phyloP scores from a whole-genome alignment of 73 alveolate genomes.

The Blepharisma stoltei region DNA sequence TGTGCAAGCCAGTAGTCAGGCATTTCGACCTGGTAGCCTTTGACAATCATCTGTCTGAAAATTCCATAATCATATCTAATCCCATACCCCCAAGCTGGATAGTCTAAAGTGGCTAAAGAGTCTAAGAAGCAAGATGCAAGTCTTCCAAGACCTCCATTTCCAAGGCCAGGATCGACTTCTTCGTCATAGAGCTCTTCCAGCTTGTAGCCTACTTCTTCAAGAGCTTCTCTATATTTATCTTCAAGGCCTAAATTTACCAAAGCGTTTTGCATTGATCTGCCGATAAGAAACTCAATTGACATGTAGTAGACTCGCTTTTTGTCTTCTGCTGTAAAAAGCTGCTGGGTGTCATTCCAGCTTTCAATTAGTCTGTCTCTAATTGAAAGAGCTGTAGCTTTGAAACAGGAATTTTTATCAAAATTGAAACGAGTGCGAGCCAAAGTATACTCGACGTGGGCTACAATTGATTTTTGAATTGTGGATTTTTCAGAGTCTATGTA shows the following conservation, averaged over 20 bases:
- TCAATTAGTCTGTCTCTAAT: constrained; percentile 95
- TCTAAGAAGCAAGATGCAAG: constrained; percentile 99
- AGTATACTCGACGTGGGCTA: constrained; percentile 53
- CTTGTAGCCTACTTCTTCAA: constrained; percentile 45
- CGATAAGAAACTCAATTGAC: constrained; percentile 96
- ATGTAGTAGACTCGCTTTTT: constrained; percentile 65
- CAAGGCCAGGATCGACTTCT: constrained; percentile 99
- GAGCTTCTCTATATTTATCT: constrained; percentile 65
- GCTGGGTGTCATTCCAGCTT: constrained; percentile 89
- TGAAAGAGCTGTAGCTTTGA: constrained; percentile 90
- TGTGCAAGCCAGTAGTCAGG: constrained; percentile 98
- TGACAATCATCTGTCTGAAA: constrained; percentile 92
- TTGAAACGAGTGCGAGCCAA: constrained; percentile 58
- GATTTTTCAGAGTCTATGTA: constrained; percentile 58
- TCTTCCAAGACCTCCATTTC: constrained; percentile 99
- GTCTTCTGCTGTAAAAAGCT: neutral
- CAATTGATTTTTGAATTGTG: constrained; percentile 51
- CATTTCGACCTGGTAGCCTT: constrained; percentile 93
- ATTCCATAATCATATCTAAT: constrained; percentile 99
- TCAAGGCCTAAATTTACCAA: constrained; percentile 91
- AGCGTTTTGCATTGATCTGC: constrained; percentile 93
- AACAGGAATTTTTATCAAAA: constrained; percentile 35
- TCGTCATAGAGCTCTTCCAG: constrained; percentile 74
- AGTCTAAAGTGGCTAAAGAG: constrained; percentile 90
- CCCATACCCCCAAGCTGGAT: constrained; percentile 99